Evolutionary conservation across 2,329 filamentous ascomycete genomes (phyloP), one percentile per base, ranked within the genome.

Genomic region (Epichloe baconii): DNA sequence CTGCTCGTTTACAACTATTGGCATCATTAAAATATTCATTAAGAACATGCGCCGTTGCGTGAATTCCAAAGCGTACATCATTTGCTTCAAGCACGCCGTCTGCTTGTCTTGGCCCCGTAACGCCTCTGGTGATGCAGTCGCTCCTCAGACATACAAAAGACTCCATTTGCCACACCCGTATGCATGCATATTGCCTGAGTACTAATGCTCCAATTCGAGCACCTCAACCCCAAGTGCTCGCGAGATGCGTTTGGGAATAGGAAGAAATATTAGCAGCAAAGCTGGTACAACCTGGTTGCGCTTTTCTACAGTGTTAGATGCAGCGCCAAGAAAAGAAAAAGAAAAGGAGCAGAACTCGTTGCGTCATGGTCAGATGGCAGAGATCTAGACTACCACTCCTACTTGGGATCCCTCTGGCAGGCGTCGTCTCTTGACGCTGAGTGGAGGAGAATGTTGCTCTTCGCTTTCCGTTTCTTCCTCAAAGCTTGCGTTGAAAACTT

Each of bases 401-500:
- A 67, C 54, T 0, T 58, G 56, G 4, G 61, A 55, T 3, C 62
- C 61, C 47, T 67, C 62, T 3, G 53, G 58, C 4, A 68, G 49
- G 47, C 65, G 62, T n/a, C 61, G 59, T 50, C 62, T 66, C 61
- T 71, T 71, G 4, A 58, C 61, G 14, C 55, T 52, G 5, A 64
- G 36, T 4, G 38, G 35, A 19, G 60, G 35, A 17, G 60, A 53
- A 17, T 57, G 56, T 42, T 68, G 63, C 26, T 67, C 63, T 34
- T 70, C 66, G 31, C 62, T 61, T 11, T 64, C 63, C 0, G 61
- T 59, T 10, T 65, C 65, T 31, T 68, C 66, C 17, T 72, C 69
- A 40, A 71, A 70, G 55, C 69, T 71, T 49, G 61, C 64, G 53
- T 69, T 68, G 11, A 70, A 60, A 35, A 70, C 63, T 46, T 71